Conservation (phyloP, 2,329 filamentous ascomycete species). For the Fusarium tjaetaba region DNA sequence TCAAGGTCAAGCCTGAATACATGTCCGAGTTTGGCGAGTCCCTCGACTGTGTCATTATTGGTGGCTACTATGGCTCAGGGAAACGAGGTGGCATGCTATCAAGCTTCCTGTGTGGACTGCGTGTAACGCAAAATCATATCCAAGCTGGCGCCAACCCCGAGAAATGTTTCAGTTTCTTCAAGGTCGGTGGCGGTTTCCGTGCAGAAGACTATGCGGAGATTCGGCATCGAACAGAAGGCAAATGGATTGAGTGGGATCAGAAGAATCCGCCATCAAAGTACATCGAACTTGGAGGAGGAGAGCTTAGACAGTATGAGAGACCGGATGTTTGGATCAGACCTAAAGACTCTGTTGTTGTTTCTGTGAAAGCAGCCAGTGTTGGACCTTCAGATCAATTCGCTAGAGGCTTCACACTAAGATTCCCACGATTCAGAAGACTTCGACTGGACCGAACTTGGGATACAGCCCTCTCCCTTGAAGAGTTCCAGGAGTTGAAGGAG, state of each 20-base stretch:
- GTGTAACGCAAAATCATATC: conserved; percentile 76
- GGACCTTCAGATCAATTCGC: conserved; percentile 81
- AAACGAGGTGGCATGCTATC: conserved; percentile 83
- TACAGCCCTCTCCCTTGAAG: conserved; percentile 78
- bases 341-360: conserved; percentile 84
- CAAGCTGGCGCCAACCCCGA: conserved; percentile 68
- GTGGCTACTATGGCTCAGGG: conserved; percentile 92
- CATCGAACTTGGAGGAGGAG: conserved; percentile 83
- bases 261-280: conserved; percentile 79
- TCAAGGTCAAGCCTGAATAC: conserved; percentile 98
- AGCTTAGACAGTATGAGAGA: conserved; percentile 74
- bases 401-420: conserved; percentile 80
- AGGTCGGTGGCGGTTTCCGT: conserved; percentile 93
- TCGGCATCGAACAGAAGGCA: conserved; percentile 84
- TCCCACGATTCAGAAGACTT: conserved; percentile 87
- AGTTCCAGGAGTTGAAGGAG: conserved; percentile 77
- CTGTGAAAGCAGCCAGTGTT: conserved; percentile 87
- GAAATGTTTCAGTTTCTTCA: conserved; percentile 95
- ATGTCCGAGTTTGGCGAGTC: conserved; percentile 97
- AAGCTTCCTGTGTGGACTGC: conserved; percentile 89
- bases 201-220: conserved; percentile 87
- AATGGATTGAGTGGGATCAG: conserved; percentile 88
- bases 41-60: conserved; percentile 88
- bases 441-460: conserved; percentile 88
- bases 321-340: conserved; percentile 96